Evolutionary conservation across 345 rosid genomes (phyloP).

Genomic region (Eucalyptus sp.): DNA sequence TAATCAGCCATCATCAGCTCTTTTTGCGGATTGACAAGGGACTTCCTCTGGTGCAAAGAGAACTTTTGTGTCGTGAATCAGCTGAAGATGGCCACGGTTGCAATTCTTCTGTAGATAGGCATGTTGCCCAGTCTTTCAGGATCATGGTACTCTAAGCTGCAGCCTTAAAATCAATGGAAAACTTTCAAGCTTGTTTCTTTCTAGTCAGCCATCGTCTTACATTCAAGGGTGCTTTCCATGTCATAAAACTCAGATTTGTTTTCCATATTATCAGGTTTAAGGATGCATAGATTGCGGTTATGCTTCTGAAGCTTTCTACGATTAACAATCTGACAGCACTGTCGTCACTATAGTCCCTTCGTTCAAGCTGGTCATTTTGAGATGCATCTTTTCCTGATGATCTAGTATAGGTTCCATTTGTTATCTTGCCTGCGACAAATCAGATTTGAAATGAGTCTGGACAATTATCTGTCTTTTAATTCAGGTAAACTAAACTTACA

Average conservation of each 20-base stretch:
- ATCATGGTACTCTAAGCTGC: background rate
- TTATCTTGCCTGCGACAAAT: background rate
- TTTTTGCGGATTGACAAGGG: constrained; percentile 38
- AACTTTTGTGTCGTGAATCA: constrained; percentile 39
- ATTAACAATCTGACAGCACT: background rate
- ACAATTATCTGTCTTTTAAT: background rate
- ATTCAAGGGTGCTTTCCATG: background rate
- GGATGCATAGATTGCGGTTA: background rate
- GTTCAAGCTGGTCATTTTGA: background rate
- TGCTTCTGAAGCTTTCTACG: background rate
- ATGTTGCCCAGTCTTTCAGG: background rate
- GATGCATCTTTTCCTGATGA: background rate
- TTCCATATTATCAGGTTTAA: background rate
- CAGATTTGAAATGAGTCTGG: background rate
- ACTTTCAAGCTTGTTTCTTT: background rate
- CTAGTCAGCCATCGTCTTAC: background rate
- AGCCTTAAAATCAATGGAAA: background rate
- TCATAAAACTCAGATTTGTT: background rate
- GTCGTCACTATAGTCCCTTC: background rate
- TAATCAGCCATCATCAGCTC: constrained; percentile 4
- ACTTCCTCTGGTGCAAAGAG: constrained; percentile 4
- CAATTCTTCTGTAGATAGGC: background rate
- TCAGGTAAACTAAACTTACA: background rate
- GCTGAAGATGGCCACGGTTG: constrained; percentile 22
- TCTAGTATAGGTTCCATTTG: background rate